Base-by-base conservation (phyloP, 2,329 filamentous ascomycete genomes). In the Microdochium bolleyi region DNA sequence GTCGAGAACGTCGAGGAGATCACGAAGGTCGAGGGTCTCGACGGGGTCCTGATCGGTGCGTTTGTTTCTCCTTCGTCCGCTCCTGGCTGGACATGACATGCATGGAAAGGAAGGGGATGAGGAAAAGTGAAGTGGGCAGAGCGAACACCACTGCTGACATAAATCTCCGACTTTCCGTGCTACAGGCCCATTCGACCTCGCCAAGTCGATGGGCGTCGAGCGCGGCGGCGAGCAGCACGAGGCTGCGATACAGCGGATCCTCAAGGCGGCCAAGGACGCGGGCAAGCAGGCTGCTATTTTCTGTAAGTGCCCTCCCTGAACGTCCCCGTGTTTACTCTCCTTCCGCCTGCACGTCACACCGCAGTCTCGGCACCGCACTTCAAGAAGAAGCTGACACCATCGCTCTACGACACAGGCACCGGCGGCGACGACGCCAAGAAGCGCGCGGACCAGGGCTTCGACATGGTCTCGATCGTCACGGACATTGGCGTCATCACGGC, bases 231-330 rank as follows among this genome's bases (percentile, higher is more conserved):
- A 65, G 32, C 68, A 70, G 57, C 70, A 71, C 55, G 69, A 70
- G 54, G 66, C 66, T 25, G 67, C 67, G 38, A 72, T 72, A 34
- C 61, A 68, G 48, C 64, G 64, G 10, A 64, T 66, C 41, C 51
- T 69, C 49, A 56, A 58, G 24, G 70, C 70, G 3, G 64, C 66
- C 21, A 62, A 66, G 53, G 59, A 59, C 2, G 61, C 64, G 3
- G 67, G 69, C 50, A 72, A 71, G 60, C 70, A 62, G 56, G 67
- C 67, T 24, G 70, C 69, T 48, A 72, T 72, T 27, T 72, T 71
- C 60, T 72, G 69, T 67, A 61, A n/a, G 61, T 62, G 10, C 14
- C 21, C n/a, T 49, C 13, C 27, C 27, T 30, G 27, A 5, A 5
- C 27, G 5, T 30, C 27, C 27, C 27, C 11, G 27, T 5, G 27